Evolutionary conservation across 2,329 filamentous ascomycete genomes (phyloP).

Genomic region (Trichoderma gracile): DNA sequence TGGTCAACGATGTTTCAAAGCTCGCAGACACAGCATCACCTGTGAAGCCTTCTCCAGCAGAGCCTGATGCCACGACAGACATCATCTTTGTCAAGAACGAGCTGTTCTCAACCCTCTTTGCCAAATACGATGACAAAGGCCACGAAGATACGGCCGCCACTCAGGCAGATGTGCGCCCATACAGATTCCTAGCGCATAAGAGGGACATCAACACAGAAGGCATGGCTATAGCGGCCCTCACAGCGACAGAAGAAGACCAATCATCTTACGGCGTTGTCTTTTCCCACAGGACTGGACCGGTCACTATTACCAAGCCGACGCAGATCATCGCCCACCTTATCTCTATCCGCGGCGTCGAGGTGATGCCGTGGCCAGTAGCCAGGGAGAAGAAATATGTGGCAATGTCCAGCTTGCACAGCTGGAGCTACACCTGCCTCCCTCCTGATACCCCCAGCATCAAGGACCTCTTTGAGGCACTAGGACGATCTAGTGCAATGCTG

Average conservation of each 20-base stretch:
- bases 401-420: background rate
- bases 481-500: background rate
- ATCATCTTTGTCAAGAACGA: background rate
- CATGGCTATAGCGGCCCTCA: conserved; percentile 40
- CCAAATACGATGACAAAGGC: background rate
- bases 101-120: background rate
- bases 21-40: background rate
- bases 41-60: background rate
- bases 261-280: conserved; percentile 42
- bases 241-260: conserved; percentile 31
- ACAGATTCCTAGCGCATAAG: conserved; percentile 41
- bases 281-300: conserved; percentile 37
- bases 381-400: background rate
- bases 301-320: conserved; percentile 32
- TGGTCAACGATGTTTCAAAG: background rate
- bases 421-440: background rate
- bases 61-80: background rate
- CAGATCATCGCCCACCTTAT: conserved; percentile 42
- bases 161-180: conserved; percentile 27
- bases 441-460: background rate
- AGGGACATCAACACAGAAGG: conserved; percentile 43
- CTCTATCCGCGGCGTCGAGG: conserved; percentile 41
- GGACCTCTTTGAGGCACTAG: background rate
- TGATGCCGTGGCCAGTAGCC: conserved; percentile 26
- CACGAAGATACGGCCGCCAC: background rate